Evolutionary conservation across 2,329 filamentous ascomycete species (phyloP), one percentile per base, ranked within the genome.

Genomic region (Microdochium bolleyi): DNA sequence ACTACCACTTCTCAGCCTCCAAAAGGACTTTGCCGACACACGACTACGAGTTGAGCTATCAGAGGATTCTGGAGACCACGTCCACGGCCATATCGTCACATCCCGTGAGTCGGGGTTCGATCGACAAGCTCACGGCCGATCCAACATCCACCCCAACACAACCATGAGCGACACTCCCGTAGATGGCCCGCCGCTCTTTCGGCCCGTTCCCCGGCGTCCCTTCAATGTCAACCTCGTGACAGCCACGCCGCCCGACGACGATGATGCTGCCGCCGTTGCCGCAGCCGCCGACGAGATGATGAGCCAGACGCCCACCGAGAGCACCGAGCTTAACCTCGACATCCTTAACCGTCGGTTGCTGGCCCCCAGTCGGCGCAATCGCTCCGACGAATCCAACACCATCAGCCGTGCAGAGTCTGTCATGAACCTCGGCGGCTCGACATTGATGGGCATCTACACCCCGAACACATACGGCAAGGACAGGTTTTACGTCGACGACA

Each of bases 391-490:
- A 21, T 57, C 68, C 58, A 54, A 61, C 49, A 71, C 78, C 51
- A 74, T 83, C 58, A 85, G 80, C 64, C 83, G 89, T 54, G 88
- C 85, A 24, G 83, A 87, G 58, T 96, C 90, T 10, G 81, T 90
- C 53, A 75, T 91, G 64, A 95, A 96, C 66, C 78, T 99, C 55
- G 96, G 90, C 3, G 86, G 88, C 10, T 92, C 90, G 2, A 96
- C 94, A 0, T 80, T 99, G 4, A 88, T 87, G 60, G 92, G 94
- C 52, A 99, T 99, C 62, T 99, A 95, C 74, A 85, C 84, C 11
- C 84, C 83, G 7, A 81, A 82, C 1, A 77, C 79, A 30, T 79
- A 80, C 54, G 74, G 79, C 48, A 69, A 70, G 57, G 70, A 78
- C 58, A 68, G 74, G 62, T 64, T 65, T 54, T 66, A 67, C 51